Evolutionary conservation across 1,139 yeast genomes (phyloP).

Genomic region (Diutina sp.): DNA sequence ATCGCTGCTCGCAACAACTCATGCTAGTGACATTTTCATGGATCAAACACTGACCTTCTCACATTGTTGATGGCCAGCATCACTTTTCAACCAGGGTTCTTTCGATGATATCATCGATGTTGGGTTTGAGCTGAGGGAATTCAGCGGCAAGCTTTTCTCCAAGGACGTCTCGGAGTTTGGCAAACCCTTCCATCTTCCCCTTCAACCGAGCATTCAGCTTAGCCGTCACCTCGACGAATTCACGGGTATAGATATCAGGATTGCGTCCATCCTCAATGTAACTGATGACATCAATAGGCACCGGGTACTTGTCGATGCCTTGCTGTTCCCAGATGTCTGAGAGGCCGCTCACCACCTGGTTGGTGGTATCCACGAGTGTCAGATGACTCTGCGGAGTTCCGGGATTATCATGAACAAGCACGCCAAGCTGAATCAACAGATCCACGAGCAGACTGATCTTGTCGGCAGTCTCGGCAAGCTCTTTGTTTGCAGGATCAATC

Average conservation of each 20-base stretch:
- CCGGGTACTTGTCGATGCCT: conserved; percentile 22
- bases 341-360: conserved; percentile 17
- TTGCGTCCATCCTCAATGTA: conserved; percentile 93
- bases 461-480: conserved; percentile 38
- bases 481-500: conserved; percentile 13
- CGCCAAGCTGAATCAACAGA: conserved; percentile 77
- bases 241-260: conserved; percentile 94
- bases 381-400: conserved; percentile 50
- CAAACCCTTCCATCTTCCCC: conserved; percentile 64
- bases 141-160: conserved; percentile 60
- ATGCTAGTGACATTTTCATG: too few relatives aligned
- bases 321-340: neutral
- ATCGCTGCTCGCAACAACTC: too few relatives aligned
- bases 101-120: conserved; percentile 36
- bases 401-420: conserved; percentile 84
- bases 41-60: neutral
- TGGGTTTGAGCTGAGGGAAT: conserved; percentile 56
- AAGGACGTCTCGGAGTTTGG: conserved; percentile 45
- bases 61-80: neutral
- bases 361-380: conserved; percentile 29
- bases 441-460: conserved; percentile 67
- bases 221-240: conserved; percentile 85
- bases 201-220: conserved; percentile 78
- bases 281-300: conserved; percentile 68
- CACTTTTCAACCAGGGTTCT: conserved; percentile 15